A percentile compares a stretch with the other conserved stretches of the same genome.
Conservation (phyloP, 129 eudicot genomes). For the Deinandra increscens region DNA sequence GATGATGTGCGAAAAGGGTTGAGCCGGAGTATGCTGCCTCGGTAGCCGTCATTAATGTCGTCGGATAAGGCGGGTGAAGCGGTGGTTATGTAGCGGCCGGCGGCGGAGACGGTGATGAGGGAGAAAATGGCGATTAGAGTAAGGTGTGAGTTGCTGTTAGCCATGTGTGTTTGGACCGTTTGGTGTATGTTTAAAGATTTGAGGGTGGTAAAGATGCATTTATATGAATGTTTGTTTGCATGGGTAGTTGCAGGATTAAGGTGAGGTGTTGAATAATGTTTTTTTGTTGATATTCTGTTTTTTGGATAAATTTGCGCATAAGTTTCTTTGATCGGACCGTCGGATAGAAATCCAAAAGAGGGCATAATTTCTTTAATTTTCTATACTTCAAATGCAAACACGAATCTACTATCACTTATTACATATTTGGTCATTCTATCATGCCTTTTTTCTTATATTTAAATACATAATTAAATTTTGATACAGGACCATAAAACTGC, state of each 20-base stretch:
- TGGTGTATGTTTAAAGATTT: background rate
- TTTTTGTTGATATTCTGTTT: background rate
- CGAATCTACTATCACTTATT: background rate
- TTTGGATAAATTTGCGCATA: background rate
- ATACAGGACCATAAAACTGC: too few species aligned
- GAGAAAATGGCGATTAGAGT: slow-evolving; percentile 30
- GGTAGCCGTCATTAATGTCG: slow-evolving; percentile 24
- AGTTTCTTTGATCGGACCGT: background rate
- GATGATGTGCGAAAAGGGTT: slow-evolving; percentile 31
- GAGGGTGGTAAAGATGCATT: slow-evolving; percentile 14
- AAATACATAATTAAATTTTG: too few species aligned
- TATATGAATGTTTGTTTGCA: slow-evolving; percentile 26
- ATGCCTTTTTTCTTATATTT: too few species aligned
- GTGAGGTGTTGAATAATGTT: background rate
- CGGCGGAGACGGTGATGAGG: slow-evolving; percentile 27
- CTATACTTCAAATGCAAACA: slow-evolving; percentile 22
- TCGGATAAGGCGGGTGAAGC: slow-evolving; percentile 35
- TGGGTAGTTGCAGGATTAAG: background rate
- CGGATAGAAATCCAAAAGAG: slow-evolving; percentile 8
- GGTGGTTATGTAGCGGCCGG: slow-evolving; percentile 44
- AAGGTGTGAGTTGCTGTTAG: slow-evolving; percentile 15
- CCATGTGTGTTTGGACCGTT: slow-evolving; percentile 19
- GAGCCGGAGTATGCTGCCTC: slow-evolving; percentile 19
- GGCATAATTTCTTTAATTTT: slow-evolving; percentile 19
- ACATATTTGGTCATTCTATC: background rate